These are phyloP conservation scores for Fremontodendron californicum DNA, from an alignment of 345 rosid genomes.

Conservation along the genomic window DNA sequence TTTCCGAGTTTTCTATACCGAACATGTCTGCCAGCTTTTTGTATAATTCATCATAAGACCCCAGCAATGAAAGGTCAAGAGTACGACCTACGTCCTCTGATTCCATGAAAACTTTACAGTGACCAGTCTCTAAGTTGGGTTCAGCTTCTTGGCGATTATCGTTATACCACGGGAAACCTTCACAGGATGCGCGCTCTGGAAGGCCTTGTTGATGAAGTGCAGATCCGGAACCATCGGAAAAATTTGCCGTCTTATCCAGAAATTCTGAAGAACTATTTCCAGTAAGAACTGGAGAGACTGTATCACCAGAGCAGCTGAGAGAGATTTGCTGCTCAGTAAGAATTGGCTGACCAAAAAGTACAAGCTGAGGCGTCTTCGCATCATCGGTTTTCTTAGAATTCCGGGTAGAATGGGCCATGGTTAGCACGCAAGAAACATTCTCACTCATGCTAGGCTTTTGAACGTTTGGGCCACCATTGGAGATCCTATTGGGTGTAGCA, in stretches of 20 bases:
- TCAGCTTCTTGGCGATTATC: constrained; percentile 34
- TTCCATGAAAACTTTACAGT: constrained; percentile 90
- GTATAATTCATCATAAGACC: constrained; percentile 66
- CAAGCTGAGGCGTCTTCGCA: constrained; percentile 41
- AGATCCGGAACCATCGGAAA: constrained; percentile 32
- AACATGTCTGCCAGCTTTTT: not conserved
- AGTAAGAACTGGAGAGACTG: constrained; percentile 29
- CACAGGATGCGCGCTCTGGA: constrained; percentile 28
- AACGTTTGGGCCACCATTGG: constrained; percentile 22
- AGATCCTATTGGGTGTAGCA: constrained; percentile 30
- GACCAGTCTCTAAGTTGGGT: constrained; percentile 51
- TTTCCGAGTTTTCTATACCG: constrained; percentile 51
- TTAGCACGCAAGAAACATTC: constrained; percentile 44
- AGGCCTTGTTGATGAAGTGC: constrained; percentile 33
- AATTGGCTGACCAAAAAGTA: constrained; percentile 64
- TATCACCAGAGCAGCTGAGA: constrained; percentile 34
- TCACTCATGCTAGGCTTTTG: constrained; percentile 37
- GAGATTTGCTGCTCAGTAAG: constrained; percentile 61
- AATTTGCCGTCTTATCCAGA: constrained; percentile 21
- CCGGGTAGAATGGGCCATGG: constrained; percentile 40
- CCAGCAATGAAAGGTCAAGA: constrained; percentile 64
- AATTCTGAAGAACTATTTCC: constrained; percentile 28
- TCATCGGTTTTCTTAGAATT: constrained; percentile 35
- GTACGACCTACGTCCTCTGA: constrained; percentile 86
- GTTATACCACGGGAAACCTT: constrained; percentile 33